A percentile compares a stretch with the other conserved stretches of the same genome.
Conservation (phyloP, 1,284 basidiomycete genomes). For the Mycosarcoma mackinlayi region DNA sequence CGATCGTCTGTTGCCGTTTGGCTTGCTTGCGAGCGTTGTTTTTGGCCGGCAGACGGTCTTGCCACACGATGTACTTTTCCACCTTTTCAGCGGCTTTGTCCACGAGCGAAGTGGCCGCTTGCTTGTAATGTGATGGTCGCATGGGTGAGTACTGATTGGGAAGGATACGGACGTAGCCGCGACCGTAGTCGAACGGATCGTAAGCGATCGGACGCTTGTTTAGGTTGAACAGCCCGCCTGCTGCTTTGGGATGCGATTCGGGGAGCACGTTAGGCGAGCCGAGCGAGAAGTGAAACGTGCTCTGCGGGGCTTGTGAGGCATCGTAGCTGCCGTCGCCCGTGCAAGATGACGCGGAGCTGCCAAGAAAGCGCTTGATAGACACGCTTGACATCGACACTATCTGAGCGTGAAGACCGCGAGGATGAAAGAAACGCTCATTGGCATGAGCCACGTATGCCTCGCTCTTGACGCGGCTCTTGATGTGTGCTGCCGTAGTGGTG, state of each 20-base stretch:
- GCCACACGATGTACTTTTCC: slow-evolving; percentile 27
- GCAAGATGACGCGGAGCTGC: background rate
- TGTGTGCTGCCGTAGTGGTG: slow-evolving; percentile 14
- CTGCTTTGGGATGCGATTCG: slow-evolving; percentile 11
- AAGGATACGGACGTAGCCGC: slow-evolving; percentile 4
- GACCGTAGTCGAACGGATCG: slow-evolving; percentile 30
- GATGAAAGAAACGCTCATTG: slow-evolving; percentile 21
- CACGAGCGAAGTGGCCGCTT: background rate
- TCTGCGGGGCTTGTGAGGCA: background rate
- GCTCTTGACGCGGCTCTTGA: slow-evolving; percentile 17
- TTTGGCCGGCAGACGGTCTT: slow-evolving; percentile 30
- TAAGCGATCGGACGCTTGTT: slow-evolving; percentile 27
- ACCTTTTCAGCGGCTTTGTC: slow-evolving; percentile 16
- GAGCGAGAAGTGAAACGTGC: slow-evolving; percentile 19
- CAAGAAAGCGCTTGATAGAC: background rate
- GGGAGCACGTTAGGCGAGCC: slow-evolving; percentile 26
- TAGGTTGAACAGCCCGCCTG: slow-evolving; percentile 22
- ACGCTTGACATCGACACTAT: background rate
- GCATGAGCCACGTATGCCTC: slow-evolving; percentile 18
- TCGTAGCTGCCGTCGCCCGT: background rate
- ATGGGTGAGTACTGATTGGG: slow-evolving; percentile 10
- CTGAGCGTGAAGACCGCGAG: slow-evolving; percentile 21
- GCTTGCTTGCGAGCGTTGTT: slow-evolving; percentile 7
- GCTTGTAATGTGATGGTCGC: slow-evolving; percentile 14
- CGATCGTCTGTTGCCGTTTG: slow-evolving; percentile 12